A percentile compares a stretch with the other conserved stretches of the same genome.
Evolutionary conservation across 768 basidiomycete genomes (phyloP).

Genomic region (Hygrophoropsis aurantiaca): DNA sequence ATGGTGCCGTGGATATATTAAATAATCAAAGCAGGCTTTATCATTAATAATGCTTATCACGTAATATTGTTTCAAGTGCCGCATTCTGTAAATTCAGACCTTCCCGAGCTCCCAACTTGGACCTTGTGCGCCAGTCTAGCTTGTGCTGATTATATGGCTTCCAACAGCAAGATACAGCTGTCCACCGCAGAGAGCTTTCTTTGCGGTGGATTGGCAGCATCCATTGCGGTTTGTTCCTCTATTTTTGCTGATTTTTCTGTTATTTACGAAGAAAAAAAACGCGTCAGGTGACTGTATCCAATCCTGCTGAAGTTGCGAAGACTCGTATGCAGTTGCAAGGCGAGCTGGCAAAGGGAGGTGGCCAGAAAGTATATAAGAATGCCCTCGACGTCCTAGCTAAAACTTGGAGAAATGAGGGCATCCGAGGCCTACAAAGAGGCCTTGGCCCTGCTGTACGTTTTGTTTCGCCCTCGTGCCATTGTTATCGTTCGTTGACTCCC

Average conservation of each 20-base stretch:
- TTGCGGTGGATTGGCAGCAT: constrained; percentile 90
- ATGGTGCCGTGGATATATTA: too few species aligned
- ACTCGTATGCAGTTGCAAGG: constrained; percentile 96
- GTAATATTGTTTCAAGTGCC: not conserved
- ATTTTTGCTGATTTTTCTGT: not conserved
- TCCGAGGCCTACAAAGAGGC: constrained; percentile 91
- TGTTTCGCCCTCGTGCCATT: not conserved
- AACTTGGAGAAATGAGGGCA: constrained; percentile 87
- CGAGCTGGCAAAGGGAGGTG: constrained; percentile 78
- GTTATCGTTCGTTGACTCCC: constrained; percentile 7
- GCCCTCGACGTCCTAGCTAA: constrained; percentile 85
- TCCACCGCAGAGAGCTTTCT: constrained; percentile 81
- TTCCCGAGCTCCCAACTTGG: not conserved
- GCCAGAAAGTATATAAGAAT: constrained; percentile 80
- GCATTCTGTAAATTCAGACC: not conserved
- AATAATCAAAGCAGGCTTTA: too few species aligned
- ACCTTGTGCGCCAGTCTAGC: not conserved
- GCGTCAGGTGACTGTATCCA: constrained; percentile 38
- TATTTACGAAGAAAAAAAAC: not conserved
- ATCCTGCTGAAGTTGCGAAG: constrained; percentile 68
- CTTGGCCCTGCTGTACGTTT: constrained; percentile 79
- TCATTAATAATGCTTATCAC: not conserved
- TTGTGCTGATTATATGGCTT: not conserved
- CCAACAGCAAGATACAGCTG: constrained; percentile 27
- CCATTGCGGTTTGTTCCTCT: constrained; percentile 70